phyloP scores from a whole-genome alignment of 345 rosid species.

The Triadica sebifera region DNA sequence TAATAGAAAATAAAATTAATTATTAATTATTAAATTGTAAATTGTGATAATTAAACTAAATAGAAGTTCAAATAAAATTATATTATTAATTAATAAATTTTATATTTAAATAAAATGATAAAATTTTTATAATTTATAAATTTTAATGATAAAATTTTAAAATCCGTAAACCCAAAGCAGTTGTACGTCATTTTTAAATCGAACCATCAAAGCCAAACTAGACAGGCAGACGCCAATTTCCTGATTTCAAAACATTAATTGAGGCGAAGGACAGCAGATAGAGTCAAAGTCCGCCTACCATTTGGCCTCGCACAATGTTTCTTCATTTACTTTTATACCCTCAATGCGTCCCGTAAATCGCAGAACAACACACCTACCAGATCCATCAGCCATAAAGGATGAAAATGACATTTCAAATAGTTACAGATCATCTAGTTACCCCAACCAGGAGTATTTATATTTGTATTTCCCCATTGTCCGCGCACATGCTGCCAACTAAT shows the following conservation, averaged over 20 bases:
- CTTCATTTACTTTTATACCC: neutral
- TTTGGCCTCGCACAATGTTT: neutral
- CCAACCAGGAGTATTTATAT: constrained; percentile 11
- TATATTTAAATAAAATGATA: too few relatives aligned
- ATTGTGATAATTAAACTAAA: too few relatives aligned
- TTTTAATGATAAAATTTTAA: too few relatives aligned
- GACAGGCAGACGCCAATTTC: neutral
- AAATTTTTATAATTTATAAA: too few relatives aligned
- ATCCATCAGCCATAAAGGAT: constrained; percentile 5
- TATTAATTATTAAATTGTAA: too few relatives aligned
- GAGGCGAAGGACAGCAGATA: neutral
- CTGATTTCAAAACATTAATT: neutral
- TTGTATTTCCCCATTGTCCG: neutral
- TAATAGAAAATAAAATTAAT: too few relatives aligned
- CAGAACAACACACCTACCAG: too few relatives aligned
- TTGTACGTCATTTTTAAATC: too few relatives aligned
- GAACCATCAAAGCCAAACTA: neutral
- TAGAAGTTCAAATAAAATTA: too few relatives aligned
- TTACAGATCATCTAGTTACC: neutral
- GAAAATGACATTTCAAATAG: constrained; percentile 22
- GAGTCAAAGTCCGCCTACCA: constrained; percentile 10
- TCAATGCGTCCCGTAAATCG: too few relatives aligned
- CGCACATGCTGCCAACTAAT: constrained; percentile 9
- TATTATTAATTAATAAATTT: too few relatives aligned
- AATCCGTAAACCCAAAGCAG: too few relatives aligned